Evolutionary conservation across 2,329 filamentous ascomycete species (phyloP).

Genomic region (Tympanopsis confertula): DNA sequence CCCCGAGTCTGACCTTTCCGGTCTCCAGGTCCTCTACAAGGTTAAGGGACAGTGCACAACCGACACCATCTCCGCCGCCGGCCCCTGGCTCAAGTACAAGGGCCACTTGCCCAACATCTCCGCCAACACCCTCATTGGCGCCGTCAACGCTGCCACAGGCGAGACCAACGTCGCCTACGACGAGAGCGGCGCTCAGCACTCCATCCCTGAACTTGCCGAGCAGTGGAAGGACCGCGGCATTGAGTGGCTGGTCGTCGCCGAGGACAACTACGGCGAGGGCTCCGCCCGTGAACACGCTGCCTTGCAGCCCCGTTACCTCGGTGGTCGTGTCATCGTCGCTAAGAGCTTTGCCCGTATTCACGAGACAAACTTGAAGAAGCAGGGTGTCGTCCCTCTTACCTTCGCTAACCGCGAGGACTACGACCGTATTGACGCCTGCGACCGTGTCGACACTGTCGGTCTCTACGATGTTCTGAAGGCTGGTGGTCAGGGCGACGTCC

Average conservation of each 20-base stretch:
- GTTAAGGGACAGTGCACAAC: conserved; percentile 70
- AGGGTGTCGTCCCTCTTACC: conserved; percentile 14
- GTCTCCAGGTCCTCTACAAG: conserved; percentile 58
- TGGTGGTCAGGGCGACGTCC: conserved; percentile 48
- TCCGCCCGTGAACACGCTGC: conserved; percentile 52
- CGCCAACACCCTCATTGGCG: conserved; percentile 64
- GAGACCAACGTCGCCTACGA: conserved; percentile 64
- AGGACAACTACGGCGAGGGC: conserved; percentile 68
- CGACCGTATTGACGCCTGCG: conserved; percentile 52
- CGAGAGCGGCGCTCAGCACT: conserved; percentile 39
- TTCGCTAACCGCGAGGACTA: conserved; percentile 19
- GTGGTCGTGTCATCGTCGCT: conserved; percentile 11
- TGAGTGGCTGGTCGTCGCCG: conserved; percentile 62
- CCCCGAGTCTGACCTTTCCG: conserved; percentile 44
- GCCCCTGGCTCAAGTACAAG: conserved; percentile 71
- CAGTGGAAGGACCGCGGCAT: conserved; percentile 52
- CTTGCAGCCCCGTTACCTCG: conserved; percentile 12
- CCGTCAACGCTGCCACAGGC: conserved; percentile 58
- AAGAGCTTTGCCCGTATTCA: conserved; percentile 14
- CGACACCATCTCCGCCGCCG: conserved; percentile 66
- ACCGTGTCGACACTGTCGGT: conserved; percentile 52
- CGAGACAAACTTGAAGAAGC: conserved; percentile 16
- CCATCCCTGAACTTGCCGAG: conserved; percentile 58
- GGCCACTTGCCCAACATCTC: conserved; percentile 67
- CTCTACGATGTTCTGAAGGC: conserved; percentile 49